A percentile compares a stretch with the other conserved stretches of the same genome.
Conservation (phyloP, 2,329 filamentous ascomycete species). For the Xylaria arbuscula region DNA sequence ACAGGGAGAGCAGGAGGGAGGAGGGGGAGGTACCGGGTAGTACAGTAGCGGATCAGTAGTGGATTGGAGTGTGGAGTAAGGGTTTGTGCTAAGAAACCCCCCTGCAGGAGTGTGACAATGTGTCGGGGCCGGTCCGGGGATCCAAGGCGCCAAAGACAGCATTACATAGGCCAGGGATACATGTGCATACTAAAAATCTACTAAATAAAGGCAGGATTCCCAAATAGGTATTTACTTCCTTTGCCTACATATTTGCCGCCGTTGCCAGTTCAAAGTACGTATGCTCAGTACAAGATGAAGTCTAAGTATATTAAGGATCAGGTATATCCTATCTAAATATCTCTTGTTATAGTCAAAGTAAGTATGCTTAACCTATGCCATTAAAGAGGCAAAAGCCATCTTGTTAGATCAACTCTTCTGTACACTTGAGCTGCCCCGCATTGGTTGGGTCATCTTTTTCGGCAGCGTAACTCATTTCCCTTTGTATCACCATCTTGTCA, state of each 20-base stretch:
- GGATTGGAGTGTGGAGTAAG: conserved; percentile 19
- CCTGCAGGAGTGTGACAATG: conserved; percentile 32
- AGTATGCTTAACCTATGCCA: no score
- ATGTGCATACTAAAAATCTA: background rate
- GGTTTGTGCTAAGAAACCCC: conserved; percentile 18
- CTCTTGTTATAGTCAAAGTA: no score
- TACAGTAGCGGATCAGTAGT: background rate
- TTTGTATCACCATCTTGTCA: conserved; percentile 15
- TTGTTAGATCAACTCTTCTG: background rate
- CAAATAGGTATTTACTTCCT: background rate
- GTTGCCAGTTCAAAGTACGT: no score
- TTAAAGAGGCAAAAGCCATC: background rate
- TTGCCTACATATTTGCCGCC: background rate
- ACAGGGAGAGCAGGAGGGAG: conserved; percentile 3
- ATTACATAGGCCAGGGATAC: conserved; percentile 19
- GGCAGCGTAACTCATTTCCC: conserved; percentile 11
- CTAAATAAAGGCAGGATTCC: no score
- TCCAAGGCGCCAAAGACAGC: conserved; percentile 3
- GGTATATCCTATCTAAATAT: no score
- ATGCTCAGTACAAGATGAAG: no score
- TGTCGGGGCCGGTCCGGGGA: conserved; percentile 23
- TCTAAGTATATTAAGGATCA: no score
- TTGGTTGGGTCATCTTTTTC: conserved; percentile 6
- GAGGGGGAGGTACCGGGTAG: background rate
- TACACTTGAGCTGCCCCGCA: background rate